Evolutionary conservation across 208 protist species (phyloP), one percentile per base, ranked within the genome.

Genomic region (Acanthamoeba lenticulata): DNA sequence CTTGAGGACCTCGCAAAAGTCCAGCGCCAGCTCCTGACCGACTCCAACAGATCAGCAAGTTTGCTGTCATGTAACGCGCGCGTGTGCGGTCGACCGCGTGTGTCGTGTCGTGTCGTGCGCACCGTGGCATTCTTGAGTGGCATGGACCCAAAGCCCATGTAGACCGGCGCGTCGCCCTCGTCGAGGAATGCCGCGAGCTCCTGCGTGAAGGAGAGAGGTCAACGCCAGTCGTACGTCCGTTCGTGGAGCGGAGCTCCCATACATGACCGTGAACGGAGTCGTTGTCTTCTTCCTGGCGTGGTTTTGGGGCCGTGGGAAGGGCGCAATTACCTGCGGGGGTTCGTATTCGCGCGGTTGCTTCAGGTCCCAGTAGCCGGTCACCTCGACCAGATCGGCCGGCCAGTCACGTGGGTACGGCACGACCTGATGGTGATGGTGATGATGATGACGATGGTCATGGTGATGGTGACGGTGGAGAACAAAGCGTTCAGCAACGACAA

Each of bases 101-200:
- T 60, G 52, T 60, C 17, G 19, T 52, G 47, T 52, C 47, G 47
- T 52, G 47, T 52, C 47, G 47, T 74, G 32, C 65, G 36, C 38
- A 74, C 65, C 0, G 36, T 74, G 4, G 95, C 65, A 57, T 95
- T 92, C 15, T 77, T 67, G 45, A 96, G 79, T n/a, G 91, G 77
- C 49, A 96, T 95, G 49, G 45, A 86, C 24, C 95, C 95, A 52
- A 96, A 96, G 36, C 95, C 95, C 88, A 96, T 94, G 60, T 96
- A 96, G 15, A 96, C 91, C 5, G 95, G 95, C 49, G 72, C 40
- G 32, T 52, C 32, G 19, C 52, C 92, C 47, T 29, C 32, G 47
- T 13, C 40, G 0, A 96, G 4, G 55, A 94, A 96, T 0, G 69
- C 15, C 5, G 60, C 36, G 45, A 94, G 45, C 13, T 86, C 32